Evolutionary conservation across 805 yeast species (phyloP).

Genomic region (Saturnispora halmiae): DNA sequence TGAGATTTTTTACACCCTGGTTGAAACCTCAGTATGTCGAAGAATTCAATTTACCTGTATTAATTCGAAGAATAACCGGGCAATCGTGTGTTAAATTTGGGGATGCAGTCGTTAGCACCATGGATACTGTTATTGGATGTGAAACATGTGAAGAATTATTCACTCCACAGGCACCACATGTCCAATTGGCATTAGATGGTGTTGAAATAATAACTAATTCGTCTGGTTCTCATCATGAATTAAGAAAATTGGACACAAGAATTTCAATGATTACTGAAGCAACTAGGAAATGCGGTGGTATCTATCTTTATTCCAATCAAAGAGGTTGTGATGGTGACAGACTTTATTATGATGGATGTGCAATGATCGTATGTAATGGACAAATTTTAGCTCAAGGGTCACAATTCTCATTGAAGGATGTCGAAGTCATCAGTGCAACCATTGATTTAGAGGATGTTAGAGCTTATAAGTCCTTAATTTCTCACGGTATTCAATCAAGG

Average conservation of each 20-base stretch:
- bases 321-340: slow-evolving; percentile 98
- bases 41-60: slow-evolving; percentile 59
- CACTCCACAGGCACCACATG: slow-evolving; percentile 94
- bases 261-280: slow-evolving; percentile 83
- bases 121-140: slow-evolving; percentile 88
- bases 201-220: slow-evolving; percentile 96
- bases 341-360: slow-evolving; percentile 94
- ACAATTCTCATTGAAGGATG: slow-evolving; percentile 84
- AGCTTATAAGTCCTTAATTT: slow-evolving; percentile 61
- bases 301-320: slow-evolving; percentile 88
- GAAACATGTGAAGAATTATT: slow-evolving; percentile 98
- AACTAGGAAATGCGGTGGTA: slow-evolving; percentile 93
- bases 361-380: slow-evolving; percentile 88
- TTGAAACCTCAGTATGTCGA: slow-evolving; percentile 68
- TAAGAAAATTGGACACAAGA: slow-evolving; percentile 80
- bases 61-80: slow-evolving; percentile 54
- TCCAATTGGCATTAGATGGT: slow-evolving; percentile 86
- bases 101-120: slow-evolving; percentile 77
- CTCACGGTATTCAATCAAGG: slow-evolving; percentile 67
- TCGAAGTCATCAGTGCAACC: slow-evolving; percentile 93
- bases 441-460: slow-evolving; percentile 89
- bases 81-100: slow-evolving; percentile 63
- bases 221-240: slow-evolving; percentile 95
- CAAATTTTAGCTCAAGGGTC: slow-evolving; percentile 85
- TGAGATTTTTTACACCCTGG: slow-evolving; percentile 98